Conservation (phyloP, 2,329 filamentous ascomycete species). For the Xylaria multiplex region DNA sequence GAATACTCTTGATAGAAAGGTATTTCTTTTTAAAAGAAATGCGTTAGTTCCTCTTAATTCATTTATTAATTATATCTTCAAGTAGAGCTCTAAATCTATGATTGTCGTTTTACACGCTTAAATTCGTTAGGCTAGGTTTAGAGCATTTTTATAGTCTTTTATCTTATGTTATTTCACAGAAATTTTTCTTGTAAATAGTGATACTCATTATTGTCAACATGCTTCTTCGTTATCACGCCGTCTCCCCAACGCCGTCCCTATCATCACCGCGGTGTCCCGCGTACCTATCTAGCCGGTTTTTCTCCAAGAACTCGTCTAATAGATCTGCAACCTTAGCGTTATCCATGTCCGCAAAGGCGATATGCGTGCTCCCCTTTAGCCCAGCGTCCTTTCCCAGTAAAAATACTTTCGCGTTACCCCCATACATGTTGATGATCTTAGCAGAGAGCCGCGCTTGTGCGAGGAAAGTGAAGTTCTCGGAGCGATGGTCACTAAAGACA, state of each 20-base stretch:
- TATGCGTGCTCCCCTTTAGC: constrained; percentile 45
- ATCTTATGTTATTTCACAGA: too few relatives aligned
- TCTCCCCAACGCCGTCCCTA: neutral
- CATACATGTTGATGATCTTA: constrained; percentile 46
- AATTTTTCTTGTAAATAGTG: too few relatives aligned
- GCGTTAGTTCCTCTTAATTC: too few relatives aligned
- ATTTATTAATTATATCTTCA: too few relatives aligned
- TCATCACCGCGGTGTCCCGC: neutral
- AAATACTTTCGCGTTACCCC: constrained; percentile 45
- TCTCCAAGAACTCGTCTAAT: constrained; percentile 42
- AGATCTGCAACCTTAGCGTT: constrained; percentile 45
- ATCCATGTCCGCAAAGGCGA: constrained; percentile 47
- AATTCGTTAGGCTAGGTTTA: too few relatives aligned
- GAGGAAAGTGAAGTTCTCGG: constrained; percentile 40
- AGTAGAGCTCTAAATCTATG: too few relatives aligned
- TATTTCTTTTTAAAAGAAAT: too few relatives aligned
- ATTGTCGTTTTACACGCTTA: too few relatives aligned
- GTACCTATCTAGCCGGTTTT: constrained; percentile 41
- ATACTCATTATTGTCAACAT: too few relatives aligned
- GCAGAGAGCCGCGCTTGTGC: constrained; percentile 40
- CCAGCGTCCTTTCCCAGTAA: constrained; percentile 43
- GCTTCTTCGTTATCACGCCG: too few relatives aligned
- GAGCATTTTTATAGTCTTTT: too few relatives aligned
- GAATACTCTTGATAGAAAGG: too few relatives aligned
- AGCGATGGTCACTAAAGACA: constrained; percentile 44